These are phyloP conservation scores for Sporothrix protearum DNA, from an alignment of 2,329 filamentous ascomycete species.

Conservation along the genomic window DNA sequence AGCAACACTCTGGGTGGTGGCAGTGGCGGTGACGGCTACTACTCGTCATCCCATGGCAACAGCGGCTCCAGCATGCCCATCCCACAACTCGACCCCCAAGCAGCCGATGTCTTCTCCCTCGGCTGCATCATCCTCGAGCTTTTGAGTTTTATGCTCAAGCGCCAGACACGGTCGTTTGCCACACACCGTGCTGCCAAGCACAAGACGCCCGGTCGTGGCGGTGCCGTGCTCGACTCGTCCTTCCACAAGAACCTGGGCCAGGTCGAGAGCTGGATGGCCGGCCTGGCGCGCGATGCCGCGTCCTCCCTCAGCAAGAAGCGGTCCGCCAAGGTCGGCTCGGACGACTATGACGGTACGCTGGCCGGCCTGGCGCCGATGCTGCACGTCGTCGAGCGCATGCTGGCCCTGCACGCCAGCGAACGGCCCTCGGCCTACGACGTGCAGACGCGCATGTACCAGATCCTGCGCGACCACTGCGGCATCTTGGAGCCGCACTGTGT, in stretches of 20 bases:
- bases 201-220: constrained; percentile 55
- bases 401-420: constrained; percentile 49
- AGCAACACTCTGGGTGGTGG: constrained; percentile 24
- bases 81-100: constrained; percentile 50
- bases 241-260: constrained; percentile 69
- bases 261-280: constrained; percentile 64
- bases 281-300: constrained; percentile 57
- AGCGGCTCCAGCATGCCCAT: constrained; percentile 34
- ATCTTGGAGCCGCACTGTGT: constrained; percentile 53
- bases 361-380: constrained; percentile 52
- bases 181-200: constrained; percentile 64
- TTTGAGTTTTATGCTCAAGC: constrained; percentile 65
- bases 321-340: constrained; percentile 34
- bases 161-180: constrained; percentile 61
- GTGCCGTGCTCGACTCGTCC: constrained; percentile 63
- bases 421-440: constrained; percentile 53
- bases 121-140: constrained; percentile 71
- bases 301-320: constrained; percentile 23
- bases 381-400: constrained; percentile 53
- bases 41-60: constrained; percentile 27
- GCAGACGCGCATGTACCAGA: constrained; percentile 50
- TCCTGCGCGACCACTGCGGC: constrained; percentile 48
- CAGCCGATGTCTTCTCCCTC: constrained; percentile 69
- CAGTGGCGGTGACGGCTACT: constrained; percentile 24
- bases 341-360: constrained; percentile 43